Evolutionary conservation across 805 yeast species (phyloP), one percentile per base, ranked within the genome.

Genomic region (Candida sakaeoensis): DNA sequence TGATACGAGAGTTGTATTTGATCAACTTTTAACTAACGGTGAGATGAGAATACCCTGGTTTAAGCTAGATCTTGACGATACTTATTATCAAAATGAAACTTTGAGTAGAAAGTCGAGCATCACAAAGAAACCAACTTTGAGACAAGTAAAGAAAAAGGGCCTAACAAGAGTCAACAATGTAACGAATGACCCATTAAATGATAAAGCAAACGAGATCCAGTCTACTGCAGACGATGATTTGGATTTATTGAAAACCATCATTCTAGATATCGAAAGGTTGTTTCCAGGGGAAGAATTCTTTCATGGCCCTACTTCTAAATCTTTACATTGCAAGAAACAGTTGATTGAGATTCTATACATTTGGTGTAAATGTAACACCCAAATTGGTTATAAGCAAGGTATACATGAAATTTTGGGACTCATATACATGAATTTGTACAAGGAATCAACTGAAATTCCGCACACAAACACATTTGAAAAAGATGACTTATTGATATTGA

Each of bases 341-440:
- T 47, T 76, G 19, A 63, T 74, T 22, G 70, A 70, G 43, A 52
- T 75, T 2, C 53, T 77, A 8, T 77, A 58, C 51, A 55, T 69
- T 3, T 75, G 79, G 77, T 61, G 76, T 42, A 73, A 72, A 53
- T 65, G 74, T 46, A 66, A 70, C 40, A 68, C 74, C 2, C 61
- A 52, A 6, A 56, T 75, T 22, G 72, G 76, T n/a, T 72, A 72
- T 45, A 70, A 68, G 45, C 82, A 77, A 51, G 82, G 82, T 1
- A 52, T 74, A 36, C 82, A 77, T 55, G 82, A 77, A 50, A 56
- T 76, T 3, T 55, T 70, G 38, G 82, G 80, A 1, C 50, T 75
- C 39, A 59, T 77, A 6, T 75, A 62, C 49, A 57, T 70, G 14
- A 63, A 63, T 38, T 46, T 74, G 13, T 48, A 56, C 42, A 47